A percentile compares a stretch with the other conserved stretches of the same genome.
Evolutionary conservation across 805 yeast genomes (phyloP).

Genomic region (Metschnikowia similis): DNA sequence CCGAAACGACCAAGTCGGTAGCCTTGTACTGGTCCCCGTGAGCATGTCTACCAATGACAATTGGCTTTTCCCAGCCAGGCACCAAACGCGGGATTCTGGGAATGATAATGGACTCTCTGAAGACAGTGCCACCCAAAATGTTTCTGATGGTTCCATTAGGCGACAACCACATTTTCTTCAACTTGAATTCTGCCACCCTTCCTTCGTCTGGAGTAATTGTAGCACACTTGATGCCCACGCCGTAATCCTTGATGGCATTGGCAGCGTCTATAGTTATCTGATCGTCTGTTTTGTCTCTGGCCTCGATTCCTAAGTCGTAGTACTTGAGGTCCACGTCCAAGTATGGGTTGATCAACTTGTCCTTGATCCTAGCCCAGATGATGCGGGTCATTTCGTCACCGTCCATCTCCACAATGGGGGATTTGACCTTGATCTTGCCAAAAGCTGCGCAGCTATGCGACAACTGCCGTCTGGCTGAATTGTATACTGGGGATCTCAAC

Average conservation of each 20-base stretch:
- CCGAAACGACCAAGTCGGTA: slow-evolving; percentile 75
- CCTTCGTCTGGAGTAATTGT: slow-evolving; percentile 98
- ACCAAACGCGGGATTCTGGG: slow-evolving; percentile 83
- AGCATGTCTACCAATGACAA: slow-evolving; percentile 96
- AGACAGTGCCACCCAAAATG: slow-evolving; percentile 92
- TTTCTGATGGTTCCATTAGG: slow-evolving; percentile 98
- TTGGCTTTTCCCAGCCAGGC: slow-evolving; percentile 92
- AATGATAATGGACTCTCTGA: slow-evolving; percentile 93
- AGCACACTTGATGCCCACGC: slow-evolving; percentile 96
- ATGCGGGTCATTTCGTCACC: slow-evolving; percentile 98
- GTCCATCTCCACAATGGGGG: slow-evolving; percentile 94
- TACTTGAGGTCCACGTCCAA: slow-evolving; percentile 84
- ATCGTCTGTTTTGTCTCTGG: slow-evolving; percentile 86
- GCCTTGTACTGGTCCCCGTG: slow-evolving; percentile 97
- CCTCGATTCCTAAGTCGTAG: slow-evolving; percentile 83
- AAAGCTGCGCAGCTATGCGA: slow-evolving; percentile 5
- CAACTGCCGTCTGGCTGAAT: slow-evolving; percentile 8
- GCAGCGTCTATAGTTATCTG: slow-evolving; percentile 88
- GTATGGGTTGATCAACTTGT: slow-evolving; percentile 79
- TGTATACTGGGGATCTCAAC: slow-evolving; percentile 9
- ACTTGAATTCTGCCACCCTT: slow-evolving; percentile 82
- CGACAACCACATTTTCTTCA: slow-evolving; percentile 96
- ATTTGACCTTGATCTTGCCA: slow-evolving; percentile 68
- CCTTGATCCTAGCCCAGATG: slow-evolving; percentile 89
- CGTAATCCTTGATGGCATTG: slow-evolving; percentile 78